phyloP scores from a whole-genome alignment of 2,329 filamentous ascomycete genomes.

The Dactylellina leptospora region DNA sequence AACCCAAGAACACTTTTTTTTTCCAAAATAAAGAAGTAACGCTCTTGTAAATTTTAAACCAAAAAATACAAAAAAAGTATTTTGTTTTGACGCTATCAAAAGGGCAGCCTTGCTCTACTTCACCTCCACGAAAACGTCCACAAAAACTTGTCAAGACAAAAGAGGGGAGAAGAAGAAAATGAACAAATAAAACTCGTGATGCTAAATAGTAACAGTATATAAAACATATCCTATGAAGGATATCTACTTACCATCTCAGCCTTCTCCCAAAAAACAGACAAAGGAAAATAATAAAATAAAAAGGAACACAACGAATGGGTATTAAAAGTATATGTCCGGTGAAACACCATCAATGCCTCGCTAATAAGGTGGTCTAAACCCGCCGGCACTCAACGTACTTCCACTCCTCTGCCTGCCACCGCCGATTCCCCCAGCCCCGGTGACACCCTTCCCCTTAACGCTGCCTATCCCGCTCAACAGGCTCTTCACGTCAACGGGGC shows the following conservation, averaged over 20 bases:
- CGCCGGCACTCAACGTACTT: slow-evolving; percentile 40
- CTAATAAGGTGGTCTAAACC: slow-evolving; percentile 46
- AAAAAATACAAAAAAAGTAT: background rate
- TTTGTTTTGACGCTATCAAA: background rate
- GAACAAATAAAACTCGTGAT: slow-evolving; percentile 28
- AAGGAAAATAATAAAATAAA: background rate
- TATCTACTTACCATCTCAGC: slow-evolving; percentile 1
- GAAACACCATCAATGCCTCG: background rate
- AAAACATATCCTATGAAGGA: background rate
- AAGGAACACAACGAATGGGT: background rate
- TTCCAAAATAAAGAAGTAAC: background rate
- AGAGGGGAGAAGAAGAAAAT: slow-evolving; percentile 14
- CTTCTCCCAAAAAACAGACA: background rate
- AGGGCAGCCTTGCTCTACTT: too few species aligned
- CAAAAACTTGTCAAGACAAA: slow-evolving; percentile 1
- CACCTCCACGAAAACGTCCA: too few species aligned
- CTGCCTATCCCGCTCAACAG: slow-evolving; percentile 43
- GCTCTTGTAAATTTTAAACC: background rate
- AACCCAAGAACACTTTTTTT: too few species aligned
- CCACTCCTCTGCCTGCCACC: slow-evolving; percentile 34
- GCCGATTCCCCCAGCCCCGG: background rate
- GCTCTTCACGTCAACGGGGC: slow-evolving; percentile 44
- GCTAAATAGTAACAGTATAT: slow-evolving; percentile 15
- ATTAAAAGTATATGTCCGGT: background rate
- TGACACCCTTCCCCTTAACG: slow-evolving; percentile 31